phyloP scores from a whole-genome alignment of 495 filamentous ascomycete species.

The Neurospora sp. region DNA sequence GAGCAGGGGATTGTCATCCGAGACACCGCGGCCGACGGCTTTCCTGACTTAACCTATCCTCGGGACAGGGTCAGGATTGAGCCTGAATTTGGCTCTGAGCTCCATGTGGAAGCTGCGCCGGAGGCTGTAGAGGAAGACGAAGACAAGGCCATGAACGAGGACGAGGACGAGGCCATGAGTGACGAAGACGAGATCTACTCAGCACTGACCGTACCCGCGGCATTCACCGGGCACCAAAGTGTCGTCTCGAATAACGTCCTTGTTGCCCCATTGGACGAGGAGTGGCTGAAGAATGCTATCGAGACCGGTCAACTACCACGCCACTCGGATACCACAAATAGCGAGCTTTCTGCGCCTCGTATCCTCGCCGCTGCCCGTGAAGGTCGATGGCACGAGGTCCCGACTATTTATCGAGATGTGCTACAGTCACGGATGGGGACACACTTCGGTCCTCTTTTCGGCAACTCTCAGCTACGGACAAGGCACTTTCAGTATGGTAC shows the following conservation, averaged over 20 bases:
- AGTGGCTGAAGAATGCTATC: slow-evolving; percentile 73
- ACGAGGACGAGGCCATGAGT: slow-evolving; percentile 41
- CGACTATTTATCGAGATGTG: slow-evolving; percentile 9
- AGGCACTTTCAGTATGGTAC: background rate
- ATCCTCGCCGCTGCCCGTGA: slow-evolving; percentile 36
- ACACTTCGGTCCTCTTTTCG: background rate
- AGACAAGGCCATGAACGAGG: slow-evolving; percentile 24
- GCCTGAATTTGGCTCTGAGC: slow-evolving; percentile 9
- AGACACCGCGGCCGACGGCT: slow-evolving; percentile 69
- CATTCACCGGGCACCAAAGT: background rate
- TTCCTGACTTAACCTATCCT: slow-evolving; percentile 45
- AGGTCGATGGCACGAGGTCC: slow-evolving; percentile 44
- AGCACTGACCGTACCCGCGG: slow-evolving; percentile 10
- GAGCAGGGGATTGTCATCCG: slow-evolving; percentile 62
- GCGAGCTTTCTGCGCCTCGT: slow-evolving; percentile 24
- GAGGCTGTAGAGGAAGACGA: slow-evolving; percentile 6
- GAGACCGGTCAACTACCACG: slow-evolving; percentile 46
- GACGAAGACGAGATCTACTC: slow-evolving; percentile 47
- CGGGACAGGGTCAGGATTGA: slow-evolving; percentile 31
- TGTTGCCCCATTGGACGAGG: slow-evolving; percentile 46
- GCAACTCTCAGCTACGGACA: background rate
- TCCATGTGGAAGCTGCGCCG: background rate
- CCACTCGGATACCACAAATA: slow-evolving; percentile 26
- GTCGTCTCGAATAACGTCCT: background rate
- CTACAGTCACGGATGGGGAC: background rate